These are phyloP conservation scores for Phaeolepiota aurea DNA, from an alignment of 768 basidiomycete species.

Conservation along the genomic window DNA sequence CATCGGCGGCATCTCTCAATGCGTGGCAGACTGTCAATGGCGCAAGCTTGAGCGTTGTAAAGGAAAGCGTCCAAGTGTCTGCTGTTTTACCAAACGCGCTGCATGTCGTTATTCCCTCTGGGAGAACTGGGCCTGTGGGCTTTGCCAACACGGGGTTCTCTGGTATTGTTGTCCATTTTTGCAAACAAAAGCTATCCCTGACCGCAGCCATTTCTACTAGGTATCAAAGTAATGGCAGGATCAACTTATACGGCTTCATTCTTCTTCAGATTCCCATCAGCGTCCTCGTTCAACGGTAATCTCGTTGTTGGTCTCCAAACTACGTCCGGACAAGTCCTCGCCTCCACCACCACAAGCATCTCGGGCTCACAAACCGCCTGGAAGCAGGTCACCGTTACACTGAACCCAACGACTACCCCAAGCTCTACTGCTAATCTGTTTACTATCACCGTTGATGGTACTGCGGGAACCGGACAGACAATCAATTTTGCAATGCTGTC, in stretches of 20 bases:
- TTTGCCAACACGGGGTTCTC: slow-evolving; percentile 10
- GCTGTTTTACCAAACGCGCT: slow-evolving; percentile 11
- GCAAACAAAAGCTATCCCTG: not conserved
- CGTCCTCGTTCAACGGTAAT: slow-evolving; percentile 28
- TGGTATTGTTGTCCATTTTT: slow-evolving; percentile 3
- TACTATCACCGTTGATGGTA: slow-evolving; percentile 41
- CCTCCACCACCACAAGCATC: slow-evolving; percentile 26
- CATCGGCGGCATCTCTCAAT: slow-evolving; percentile 33
- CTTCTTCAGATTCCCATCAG: slow-evolving; percentile 44
- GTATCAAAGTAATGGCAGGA: slow-evolving; percentile 44
- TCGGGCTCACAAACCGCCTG: slow-evolving; percentile 39
- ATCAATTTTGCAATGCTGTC: slow-evolving; percentile 55
- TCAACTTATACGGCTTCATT: slow-evolving; percentile 56
- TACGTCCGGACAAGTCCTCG: slow-evolving; percentile 33
- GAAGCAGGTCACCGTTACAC: slow-evolving; percentile 33
- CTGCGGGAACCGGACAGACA: slow-evolving; percentile 27
- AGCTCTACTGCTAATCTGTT: slow-evolving; percentile 41
- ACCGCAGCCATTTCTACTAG: slow-evolving; percentile 13
- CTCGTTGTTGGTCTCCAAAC: slow-evolving; percentile 39
- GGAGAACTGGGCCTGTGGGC: slow-evolving; percentile 10
- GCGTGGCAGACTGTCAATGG: slow-evolving; percentile 46
- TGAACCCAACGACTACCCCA: slow-evolving; percentile 34
- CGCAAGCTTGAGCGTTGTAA: slow-evolving; percentile 24
- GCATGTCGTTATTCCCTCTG: slow-evolving; percentile 10
- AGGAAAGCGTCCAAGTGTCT: slow-evolving; percentile 10